Evolutionary conservation across 768 basidiomycete species (phyloP).

Genomic region (Phanerochaete sordida): DNA sequence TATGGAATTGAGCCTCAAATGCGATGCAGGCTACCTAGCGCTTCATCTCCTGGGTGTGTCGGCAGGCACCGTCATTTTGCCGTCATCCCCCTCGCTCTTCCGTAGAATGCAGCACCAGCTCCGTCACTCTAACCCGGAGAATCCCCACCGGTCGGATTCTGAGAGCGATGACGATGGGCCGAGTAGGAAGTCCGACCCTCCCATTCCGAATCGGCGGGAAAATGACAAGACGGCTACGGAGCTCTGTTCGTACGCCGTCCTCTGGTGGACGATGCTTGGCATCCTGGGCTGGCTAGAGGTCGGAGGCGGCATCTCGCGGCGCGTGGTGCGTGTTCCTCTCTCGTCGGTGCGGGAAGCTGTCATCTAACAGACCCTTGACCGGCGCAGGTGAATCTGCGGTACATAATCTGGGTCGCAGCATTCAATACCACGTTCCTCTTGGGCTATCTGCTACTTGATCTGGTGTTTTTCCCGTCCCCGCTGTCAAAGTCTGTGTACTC

Average conservation of each 20-base stretch:
- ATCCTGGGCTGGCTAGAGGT: conserved; percentile 28
- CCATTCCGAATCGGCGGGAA: conserved; percentile 41
- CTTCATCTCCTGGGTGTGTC: conserved; percentile 86
- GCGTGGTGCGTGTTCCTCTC: conserved; percentile 46
- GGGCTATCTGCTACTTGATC: conserved; percentile 75
- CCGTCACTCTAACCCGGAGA: conserved; percentile 3
- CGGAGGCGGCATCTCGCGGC: conserved; percentile 48
- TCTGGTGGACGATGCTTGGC: conserved; percentile 74
- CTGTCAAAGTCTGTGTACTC: conserved; percentile 30
- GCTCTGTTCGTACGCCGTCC: conserved; percentile 66
- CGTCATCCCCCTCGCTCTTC: conserved; percentile 73
- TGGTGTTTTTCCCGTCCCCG: conserved; percentile 56
- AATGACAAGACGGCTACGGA: conserved; percentile 74
- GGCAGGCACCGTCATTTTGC: conserved; percentile 75
- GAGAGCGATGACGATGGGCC: conserved; percentile 15
- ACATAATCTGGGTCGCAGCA: conserved; percentile 85
- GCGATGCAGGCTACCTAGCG: conserved; percentile 72
- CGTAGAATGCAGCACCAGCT: conserved; percentile 44
- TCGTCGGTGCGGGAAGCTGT: neutral
- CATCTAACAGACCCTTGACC: neutral
- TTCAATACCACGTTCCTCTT: conserved; percentile 87
- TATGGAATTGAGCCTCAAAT: neutral
- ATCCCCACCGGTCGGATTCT: conserved; percentile 17
- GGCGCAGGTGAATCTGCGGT: conserved; percentile 82
- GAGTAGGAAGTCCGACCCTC: conserved; percentile 13